Conservation (phyloP, 306 rosid species). For the Dryas octopetala region DNA sequence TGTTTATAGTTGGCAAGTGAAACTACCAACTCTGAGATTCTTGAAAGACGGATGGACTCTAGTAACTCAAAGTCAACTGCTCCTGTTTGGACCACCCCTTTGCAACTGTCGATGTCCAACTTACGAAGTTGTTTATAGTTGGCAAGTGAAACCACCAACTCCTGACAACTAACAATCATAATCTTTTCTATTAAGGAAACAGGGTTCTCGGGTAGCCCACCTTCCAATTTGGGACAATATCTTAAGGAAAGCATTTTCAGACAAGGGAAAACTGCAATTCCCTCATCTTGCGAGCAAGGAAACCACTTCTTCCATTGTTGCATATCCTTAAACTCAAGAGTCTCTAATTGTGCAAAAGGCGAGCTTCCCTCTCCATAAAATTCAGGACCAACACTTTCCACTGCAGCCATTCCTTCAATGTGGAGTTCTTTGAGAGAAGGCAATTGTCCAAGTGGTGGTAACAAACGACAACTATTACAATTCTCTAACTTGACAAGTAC, state of each 20-base stretch:
- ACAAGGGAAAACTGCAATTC: neutral
- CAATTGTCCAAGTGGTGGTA: neutral
- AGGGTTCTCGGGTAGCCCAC: neutral
- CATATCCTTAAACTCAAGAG: neutral
- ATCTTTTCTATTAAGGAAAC: neutral
- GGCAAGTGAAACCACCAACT: neutral
- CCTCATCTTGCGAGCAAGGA: neutral
- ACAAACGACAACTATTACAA: neutral
- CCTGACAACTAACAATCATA: neutral
- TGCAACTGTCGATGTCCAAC: neutral
- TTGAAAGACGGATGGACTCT: neutral
- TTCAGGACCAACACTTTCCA: neutral
- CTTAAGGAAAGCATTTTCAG: neutral
- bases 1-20: neutral
- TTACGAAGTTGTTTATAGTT: neutral
- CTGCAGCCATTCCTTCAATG: neutral
- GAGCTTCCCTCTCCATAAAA: conserved; percentile 7
- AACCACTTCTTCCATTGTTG: neutral
- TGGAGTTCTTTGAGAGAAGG: neutral
- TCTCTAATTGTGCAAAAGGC: neutral
- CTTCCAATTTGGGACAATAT: neutral
- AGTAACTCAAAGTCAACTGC: neutral
- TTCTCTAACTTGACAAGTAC: neutral
- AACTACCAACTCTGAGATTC: neutral
- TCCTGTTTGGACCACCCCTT: neutral